Base-by-base conservation (phyloP, 2,329 filamentous ascomycete genomes). In the Alternaria sp. region DNA sequence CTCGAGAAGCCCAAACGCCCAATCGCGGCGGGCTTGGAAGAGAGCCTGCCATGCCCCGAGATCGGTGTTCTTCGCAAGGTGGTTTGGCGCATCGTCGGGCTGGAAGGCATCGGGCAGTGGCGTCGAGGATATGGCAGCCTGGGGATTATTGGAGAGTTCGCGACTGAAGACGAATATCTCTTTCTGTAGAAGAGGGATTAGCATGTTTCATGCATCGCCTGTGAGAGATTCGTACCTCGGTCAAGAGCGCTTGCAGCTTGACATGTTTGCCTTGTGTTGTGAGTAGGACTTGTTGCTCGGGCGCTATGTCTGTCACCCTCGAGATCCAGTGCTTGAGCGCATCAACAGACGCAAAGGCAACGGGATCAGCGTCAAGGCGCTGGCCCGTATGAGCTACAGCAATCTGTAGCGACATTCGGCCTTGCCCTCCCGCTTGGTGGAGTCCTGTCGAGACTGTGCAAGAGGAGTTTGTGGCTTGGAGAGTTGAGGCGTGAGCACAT, bases 81-180 rank as follows among this genome's bases (percentile, higher is more conserved):
- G 90, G 77, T 96, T 93, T n/a, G 95, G 95, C 41, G 87, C 83
- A 28, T 82, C 81, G 20, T 83, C 79, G 30, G 92, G 88, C 58
- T 84, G 83, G 63, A 89, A 87, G 43, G 86, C 79, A 54, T 84
- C 82, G 7, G 85, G 83, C 79, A 90, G 68, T 67, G 81, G 84
- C 60, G 82, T 83, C 36, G 85, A 87, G 34, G 82, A 72, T 46
- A 85, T 82, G 62, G 7, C 84, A 71, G 52, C 85, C 71, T 72
- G 81, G 85, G 65, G 65, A 62, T 70, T 62, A 68, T 74, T 73
- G 64, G 79, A 75, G 71, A 82, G 74, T 75, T 81, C 88, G 63
- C 93, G 91, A 79, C 97, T 93, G 80, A 96, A 99, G 53, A 98
- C 88, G 76, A 91, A 98, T 58, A 99, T 89, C 77, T 98, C 93